Evolutionary conservation across 805 yeast genomes (phyloP).

Genomic region (Yamadazyma scolyti): DNA sequence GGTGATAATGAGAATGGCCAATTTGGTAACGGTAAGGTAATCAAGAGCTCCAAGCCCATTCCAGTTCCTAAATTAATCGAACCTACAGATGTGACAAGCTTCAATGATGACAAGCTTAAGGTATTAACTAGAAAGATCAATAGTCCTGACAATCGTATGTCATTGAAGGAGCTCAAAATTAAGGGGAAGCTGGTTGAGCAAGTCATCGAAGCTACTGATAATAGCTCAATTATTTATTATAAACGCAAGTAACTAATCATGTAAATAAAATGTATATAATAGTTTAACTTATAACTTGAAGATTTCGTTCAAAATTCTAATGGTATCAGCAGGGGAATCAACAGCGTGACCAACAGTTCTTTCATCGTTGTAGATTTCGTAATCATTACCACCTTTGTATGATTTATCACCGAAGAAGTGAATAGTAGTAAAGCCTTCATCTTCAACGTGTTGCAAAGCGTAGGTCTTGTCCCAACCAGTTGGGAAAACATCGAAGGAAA

Average conservation of each 20-base stretch:
- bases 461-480: constrained; percentile 99
- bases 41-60: constrained; percentile 53
- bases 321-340: constrained; percentile 84
- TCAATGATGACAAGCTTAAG: constrained; percentile 11
- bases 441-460: constrained; percentile 87
- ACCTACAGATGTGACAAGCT: constrained; percentile 37
- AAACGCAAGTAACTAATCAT: constrained; percentile 16
- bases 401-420: constrained; percentile 99
- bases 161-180: constrained; percentile 25
- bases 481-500: constrained; percentile 99
- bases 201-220: constrained; percentile 58
- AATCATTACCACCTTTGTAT: constrained; percentile 97
- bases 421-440: constrained; percentile 79
- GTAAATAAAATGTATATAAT: background rate
- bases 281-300: constrained; percentile 48
- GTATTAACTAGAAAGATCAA: constrained; percentile 27
- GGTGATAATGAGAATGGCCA: constrained; percentile 85
- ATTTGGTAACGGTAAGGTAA: constrained; percentile 75
- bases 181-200: constrained; percentile 43
- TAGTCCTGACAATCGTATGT: constrained; percentile 41
- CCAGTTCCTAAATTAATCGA: constrained; percentile 56
- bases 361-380: constrained; percentile 86
- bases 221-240: constrained; percentile 63
- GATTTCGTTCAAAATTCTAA: constrained; percentile 75
- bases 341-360: constrained; percentile 98